Conservation (phyloP, 306 rosid species). For the Quercus rubra region DNA sequence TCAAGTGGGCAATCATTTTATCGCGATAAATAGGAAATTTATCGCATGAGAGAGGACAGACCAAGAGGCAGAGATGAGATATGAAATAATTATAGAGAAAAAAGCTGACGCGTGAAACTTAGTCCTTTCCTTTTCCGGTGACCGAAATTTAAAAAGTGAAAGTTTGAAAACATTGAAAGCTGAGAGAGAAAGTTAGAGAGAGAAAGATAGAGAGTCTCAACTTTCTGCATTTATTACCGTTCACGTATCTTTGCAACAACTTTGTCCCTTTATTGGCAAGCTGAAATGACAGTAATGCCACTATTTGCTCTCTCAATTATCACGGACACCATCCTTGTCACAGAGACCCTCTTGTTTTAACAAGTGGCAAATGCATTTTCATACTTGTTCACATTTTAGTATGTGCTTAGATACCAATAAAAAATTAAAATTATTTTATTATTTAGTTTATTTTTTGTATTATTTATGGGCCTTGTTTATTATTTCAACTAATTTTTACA, state of each 20-base stretch:
- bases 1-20: neutral
- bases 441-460: too few relatives aligned
- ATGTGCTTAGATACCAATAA: too few relatives aligned
- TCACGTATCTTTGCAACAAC: conserved; percentile 24
- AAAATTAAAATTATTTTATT: too few relatives aligned
- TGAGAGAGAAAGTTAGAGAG: neutral
- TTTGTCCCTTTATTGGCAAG: conserved; percentile 1
- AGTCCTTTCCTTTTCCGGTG: conserved; percentile 50
- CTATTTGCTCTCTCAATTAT: neutral
- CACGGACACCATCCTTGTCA: neutral
- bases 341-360: too few relatives aligned
- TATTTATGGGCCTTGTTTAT: too few relatives aligned
- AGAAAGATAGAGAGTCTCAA: neutral
- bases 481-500: too few relatives aligned
- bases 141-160: conserved; percentile 39
- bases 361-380: too few relatives aligned
- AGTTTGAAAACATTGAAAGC: conserved; percentile 30
- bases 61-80: neutral
- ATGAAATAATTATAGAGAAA: neutral
- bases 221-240: conserved; percentile 54
- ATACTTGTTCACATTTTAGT: too few relatives aligned
- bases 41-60: neutral
- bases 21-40: neutral
- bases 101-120: conserved; percentile 58
- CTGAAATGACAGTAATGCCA: conserved; percentile 6